Evolutionary conservation across 2,329 filamentous ascomycete species (phyloP), one percentile per base, ranked within the genome.

Genomic region (Lecanicillium sp.): DNA sequence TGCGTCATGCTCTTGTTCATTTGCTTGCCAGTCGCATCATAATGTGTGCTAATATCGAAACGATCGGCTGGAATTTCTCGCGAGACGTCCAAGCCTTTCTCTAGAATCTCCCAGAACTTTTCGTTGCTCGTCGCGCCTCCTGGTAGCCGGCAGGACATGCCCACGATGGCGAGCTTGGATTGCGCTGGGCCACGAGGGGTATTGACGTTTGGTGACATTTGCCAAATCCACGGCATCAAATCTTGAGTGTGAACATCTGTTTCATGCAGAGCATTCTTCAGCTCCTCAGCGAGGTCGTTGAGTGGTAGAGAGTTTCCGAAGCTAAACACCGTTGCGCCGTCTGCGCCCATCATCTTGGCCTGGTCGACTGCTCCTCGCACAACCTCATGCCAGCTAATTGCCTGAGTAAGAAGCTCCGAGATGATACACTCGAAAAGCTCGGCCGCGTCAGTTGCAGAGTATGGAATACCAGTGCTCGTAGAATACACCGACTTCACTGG

Each of bases 1-100:
- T 74, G 77, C 2, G 78, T 81, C 52, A 78, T 72, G 31, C 70
- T 78, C 40, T 81, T 83, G 60, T 83, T 84, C 54, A 74, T 75
- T 11, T 82, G 84, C 55, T 77, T 76, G 33, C 61, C 66, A 50
- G 79, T 74, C 12, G 76, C 68, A 47, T 82, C 77, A 46, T 69
- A 76, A 50, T 81, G 77, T 19, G 69, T 70, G 37, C 79, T 66
- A 10, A 76, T 69, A 44, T 81, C 73, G 57, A 79, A 81, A 15
- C 77, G 69, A 46, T 81, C 74, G 4, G 69, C 51, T 2, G 71
- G 78, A 19, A 79, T 63, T 40, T 68, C 68, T 44, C 68, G 65
- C 50, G 80, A 75, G 15, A 81, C 77, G 49, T 84, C 79, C 1
- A 81, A 65, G 12, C 79, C 79, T 52, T 79, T 71, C 52, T 77